Evolutionary conservation across 1,284 basidiomycete genomes (phyloP).

Genomic region (Spongiforma sp.): DNA sequence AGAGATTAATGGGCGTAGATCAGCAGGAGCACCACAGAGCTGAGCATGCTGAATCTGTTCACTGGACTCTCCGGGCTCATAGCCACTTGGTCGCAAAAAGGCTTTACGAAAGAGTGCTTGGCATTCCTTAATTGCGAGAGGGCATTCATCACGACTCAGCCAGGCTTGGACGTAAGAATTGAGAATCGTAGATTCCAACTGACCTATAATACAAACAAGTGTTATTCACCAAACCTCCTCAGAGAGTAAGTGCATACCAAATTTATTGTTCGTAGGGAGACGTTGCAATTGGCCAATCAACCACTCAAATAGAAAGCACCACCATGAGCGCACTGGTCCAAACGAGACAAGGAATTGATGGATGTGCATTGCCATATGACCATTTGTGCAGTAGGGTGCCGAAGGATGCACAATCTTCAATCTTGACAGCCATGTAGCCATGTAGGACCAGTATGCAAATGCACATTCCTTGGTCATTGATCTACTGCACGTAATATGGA

Average conservation of each 20-base stretch:
- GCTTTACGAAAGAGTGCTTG: conserved; percentile 6
- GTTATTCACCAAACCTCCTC: not conserved
- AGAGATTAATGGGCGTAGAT: not conserved
- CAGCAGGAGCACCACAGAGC: not conserved
- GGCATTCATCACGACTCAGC: conserved; percentile 1
- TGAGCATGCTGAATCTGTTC: not conserved
- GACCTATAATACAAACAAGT: conserved; percentile 1
- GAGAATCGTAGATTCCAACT: conserved; percentile 9
- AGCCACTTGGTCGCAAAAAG: not conserved
- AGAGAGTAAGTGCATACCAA: conserved; percentile 2
- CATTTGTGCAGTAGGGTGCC: conserved; percentile 1
- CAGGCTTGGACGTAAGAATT: conserved; percentile 6
- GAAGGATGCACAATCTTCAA: conserved; percentile 5
- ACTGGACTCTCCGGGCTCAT: not conserved
- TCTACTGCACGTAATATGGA: conserved; percentile 7
- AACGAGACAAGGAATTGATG: conserved; percentile 4
- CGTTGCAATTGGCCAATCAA: conserved; percentile 17
- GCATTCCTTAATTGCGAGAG: conserved; percentile 7
- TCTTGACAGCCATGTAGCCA: not conserved
- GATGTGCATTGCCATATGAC: conserved; percentile 10
- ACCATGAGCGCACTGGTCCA: conserved; percentile 8
- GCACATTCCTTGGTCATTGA: conserved; percentile 2
- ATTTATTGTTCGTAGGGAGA: conserved; percentile 15
- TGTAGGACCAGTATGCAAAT: not conserved
- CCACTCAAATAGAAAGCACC: conserved; percentile 13